Base-by-base conservation (phyloP, 805 yeast species). In the Priceomyces fermenticarens region DNA sequence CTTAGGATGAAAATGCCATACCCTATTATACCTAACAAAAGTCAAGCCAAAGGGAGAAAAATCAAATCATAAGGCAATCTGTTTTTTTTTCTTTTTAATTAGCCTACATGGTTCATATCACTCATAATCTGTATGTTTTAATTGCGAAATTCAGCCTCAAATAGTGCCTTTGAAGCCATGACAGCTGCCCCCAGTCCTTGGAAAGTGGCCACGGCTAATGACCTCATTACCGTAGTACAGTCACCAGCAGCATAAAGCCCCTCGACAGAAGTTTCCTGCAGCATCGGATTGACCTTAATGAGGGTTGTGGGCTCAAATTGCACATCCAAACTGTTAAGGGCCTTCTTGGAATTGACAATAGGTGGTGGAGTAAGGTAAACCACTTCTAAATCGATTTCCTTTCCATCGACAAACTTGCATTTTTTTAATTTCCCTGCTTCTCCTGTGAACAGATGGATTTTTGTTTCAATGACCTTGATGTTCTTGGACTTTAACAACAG, bases 181-280 rank as follows among this genome's bases (percentile, higher is more conserved):
- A 12, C 34, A 11, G 25, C 40, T 17, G 40, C 40, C 7, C 16
- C 10, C 6, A 13, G 13, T 12, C 42, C 45, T 14, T 42, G 45
- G 13, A 12, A 47, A 2, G 51, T 53, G 3, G 59, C 40, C 13
- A 11, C 26, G 5, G 43, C 30, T 10, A 43, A 23, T 3, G 38
- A 11, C 15, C 46, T 36, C 25, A 35, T 12, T 10, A 27, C 14
- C 3, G 42, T 42, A 14, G 36, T 35, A n/a, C 36, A 26, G 29
- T 42, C 45, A 14, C 45, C 42, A 13, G 39, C 30, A 27, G 42
- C 45, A 35, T n/a, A 41, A 3, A 41, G 13, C 14, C 40, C 40
- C 3, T 11, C 16, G n/a, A 42, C 32, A 20, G 17, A 32, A 10
- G 45, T 42, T 10, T 30, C 15, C 16, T 42, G 42, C 16, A 35